Base-by-base conservation (phyloP, 1,139 yeast genomes). In the Suhomyces wounanorum region DNA sequence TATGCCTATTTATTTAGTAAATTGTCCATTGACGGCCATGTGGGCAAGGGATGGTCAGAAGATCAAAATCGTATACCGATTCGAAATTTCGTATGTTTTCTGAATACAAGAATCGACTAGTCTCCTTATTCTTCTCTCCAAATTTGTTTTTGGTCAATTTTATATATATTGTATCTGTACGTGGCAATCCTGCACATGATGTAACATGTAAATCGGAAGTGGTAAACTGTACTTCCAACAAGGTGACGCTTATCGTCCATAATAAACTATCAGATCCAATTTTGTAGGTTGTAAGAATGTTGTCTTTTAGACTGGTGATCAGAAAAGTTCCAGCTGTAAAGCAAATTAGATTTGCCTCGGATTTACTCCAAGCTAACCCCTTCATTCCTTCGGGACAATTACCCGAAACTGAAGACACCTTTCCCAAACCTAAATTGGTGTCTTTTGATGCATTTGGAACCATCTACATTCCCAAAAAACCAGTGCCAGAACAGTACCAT, bases 371-470 rank as follows among this genome's bases (percentile, higher is more conserved):
- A 33, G 68, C 73, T 2, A 65, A 66, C 42, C 75, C 77, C 1
- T 63, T 70, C 45, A 56, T 61, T 25, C 30, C 42, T 3, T n/a
- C 45, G 8, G 43, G 45, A 9, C 46, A 35, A 40, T 61, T 71
- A 35, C 58, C 75, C 50, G 76, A 72, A 41, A 64, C 77, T 4
- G 56, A 59, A 21, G 52, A 62, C 40, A 51, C 51, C 40, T 75
- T 74, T 51, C 67, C 74, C 26, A 65, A 62, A 40, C 88, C 89
- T 2, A 70, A 70, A 39, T 63, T 84, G 13, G 66, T 86, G 0
- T 82, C 90, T 0, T 77, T 86, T 53, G 92, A 86, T 66, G 86
- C 85, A 0, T 85, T 84, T 65, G 85, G 83, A 42, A 85, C 91
- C 0, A 64, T 86, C 9, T 85, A 84, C 61, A 69, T 79, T 0